Conservation (phyloP, 129 eudicot species). For the Flaveria ramosissima region DNA sequence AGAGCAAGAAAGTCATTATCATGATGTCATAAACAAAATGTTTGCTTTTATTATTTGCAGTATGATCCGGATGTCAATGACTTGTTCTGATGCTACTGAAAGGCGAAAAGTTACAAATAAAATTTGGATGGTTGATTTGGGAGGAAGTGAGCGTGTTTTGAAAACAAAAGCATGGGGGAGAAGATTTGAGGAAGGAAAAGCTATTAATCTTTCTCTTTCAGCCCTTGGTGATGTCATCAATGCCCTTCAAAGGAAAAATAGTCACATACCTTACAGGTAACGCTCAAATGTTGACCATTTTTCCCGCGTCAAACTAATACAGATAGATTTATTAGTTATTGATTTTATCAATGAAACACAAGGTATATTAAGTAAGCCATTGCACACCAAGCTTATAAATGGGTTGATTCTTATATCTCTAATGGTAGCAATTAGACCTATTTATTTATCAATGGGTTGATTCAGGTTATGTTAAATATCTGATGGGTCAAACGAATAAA, state of each 20-base stretch:
- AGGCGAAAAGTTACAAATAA: slow-evolving; percentile 49
- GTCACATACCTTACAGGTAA: slow-evolving; percentile 79
- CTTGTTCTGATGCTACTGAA: slow-evolving; percentile 30
- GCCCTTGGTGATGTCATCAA: slow-evolving; percentile 83
- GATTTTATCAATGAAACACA: not conserved
- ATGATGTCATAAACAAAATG: not conserved
- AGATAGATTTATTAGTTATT: not conserved
- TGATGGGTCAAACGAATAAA: not conserved
- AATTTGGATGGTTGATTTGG: slow-evolving; percentile 88
- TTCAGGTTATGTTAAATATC: not conserved
- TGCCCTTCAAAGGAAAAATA: slow-evolving; percentile 58
- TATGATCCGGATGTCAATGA: slow-evolving; percentile 43
- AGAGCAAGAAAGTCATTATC: slow-evolving; percentile 11
- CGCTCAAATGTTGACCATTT: slow-evolving; percentile 18
- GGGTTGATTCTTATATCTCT: no score
- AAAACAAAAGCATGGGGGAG: slow-evolving; percentile 79
- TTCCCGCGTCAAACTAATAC: not conserved
- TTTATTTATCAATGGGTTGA: not conserved
- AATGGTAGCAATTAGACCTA: no score
- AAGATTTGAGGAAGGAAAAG: slow-evolving; percentile 79
- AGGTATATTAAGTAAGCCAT: not conserved
- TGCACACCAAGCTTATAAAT: not conserved
- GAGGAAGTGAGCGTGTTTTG: slow-evolving; percentile 73
- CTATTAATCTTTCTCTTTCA: slow-evolving; percentile 82
- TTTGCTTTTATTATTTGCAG: slow-evolving; percentile 15